Evolutionary conservation across 2,329 filamentous ascomycete genomes (phyloP).

Genomic region (Nakataea oryzae): DNA sequence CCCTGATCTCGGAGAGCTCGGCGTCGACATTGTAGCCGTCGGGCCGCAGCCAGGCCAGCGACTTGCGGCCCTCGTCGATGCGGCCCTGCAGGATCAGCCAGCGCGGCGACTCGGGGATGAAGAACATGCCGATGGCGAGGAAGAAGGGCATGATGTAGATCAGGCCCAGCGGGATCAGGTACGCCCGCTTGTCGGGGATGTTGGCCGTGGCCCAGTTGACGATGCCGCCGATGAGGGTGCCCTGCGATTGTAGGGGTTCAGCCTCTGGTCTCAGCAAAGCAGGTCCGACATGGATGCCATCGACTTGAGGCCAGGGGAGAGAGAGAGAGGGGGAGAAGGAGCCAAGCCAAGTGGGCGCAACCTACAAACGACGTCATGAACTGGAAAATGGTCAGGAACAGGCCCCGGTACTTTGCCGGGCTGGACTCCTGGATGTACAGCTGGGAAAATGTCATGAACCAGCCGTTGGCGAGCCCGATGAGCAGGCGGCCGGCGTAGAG

Average conservation of each 20-base stretch:
- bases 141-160: slow-evolving; percentile 11
- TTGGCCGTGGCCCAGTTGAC: slow-evolving; percentile 25
- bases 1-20: slow-evolving; percentile 21
- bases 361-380: slow-evolving; percentile 11
- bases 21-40: slow-evolving; percentile 17
- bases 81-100: slow-evolving; percentile 11
- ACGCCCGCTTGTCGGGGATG: slow-evolving; percentile 18
- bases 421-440: slow-evolving; percentile 12
- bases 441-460: slow-evolving; percentile 35
- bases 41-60: slow-evolving; percentile 24
- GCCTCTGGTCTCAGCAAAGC: too few species aligned
- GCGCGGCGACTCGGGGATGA: slow-evolving; percentile 10
- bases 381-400: slow-evolving; percentile 20
- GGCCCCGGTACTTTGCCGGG: slow-evolving; percentile 11
- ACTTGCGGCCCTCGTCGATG: slow-evolving; percentile 10
- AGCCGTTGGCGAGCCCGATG: slow-evolving; percentile 40
- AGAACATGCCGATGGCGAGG: slow-evolving; percentile 2
- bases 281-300: too few species aligned
- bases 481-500: slow-evolving; percentile 39
- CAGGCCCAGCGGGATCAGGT: slow-evolving; percentile 21
- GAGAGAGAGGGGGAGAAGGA: slow-evolving; percentile 10
- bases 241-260: slow-evolving; percentile 15
- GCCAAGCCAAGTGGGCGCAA: slow-evolving; percentile 24
- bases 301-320: too few species aligned
- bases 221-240: slow-evolving; percentile 30